Evolutionary conservation across 2,329 filamentous ascomycete species (phyloP).

Genomic region (Xylaria sp.): DNA sequence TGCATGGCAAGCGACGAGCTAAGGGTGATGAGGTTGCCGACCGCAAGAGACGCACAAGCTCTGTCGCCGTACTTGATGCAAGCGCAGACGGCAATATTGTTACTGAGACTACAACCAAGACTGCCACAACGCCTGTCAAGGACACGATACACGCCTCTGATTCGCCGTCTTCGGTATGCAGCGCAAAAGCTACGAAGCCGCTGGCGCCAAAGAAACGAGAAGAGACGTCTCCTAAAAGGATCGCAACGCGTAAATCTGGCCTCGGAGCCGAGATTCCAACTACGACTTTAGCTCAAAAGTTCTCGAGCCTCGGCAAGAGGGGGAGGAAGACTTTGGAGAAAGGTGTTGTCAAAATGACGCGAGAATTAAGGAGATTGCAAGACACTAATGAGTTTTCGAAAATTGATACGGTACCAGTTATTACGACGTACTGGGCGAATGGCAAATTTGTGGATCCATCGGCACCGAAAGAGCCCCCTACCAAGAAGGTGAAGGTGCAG

Average conservation of each 20-base stretch:
- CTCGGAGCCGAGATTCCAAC: conserved; percentile 51
- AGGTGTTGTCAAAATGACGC: conserved; percentile 53
- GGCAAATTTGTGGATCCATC: conserved; percentile 62
- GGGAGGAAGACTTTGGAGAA: conserved; percentile 60
- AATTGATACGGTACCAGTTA: conserved; percentile 62
- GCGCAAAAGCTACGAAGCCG: conserved; percentile 44
- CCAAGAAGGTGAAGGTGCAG: conserved; percentile 24
- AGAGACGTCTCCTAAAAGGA: conserved; percentile 43
- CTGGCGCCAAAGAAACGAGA: conserved; percentile 44
- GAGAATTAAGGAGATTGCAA: conserved; percentile 64
- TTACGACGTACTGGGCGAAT: conserved; percentile 68
- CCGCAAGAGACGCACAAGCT: conserved; percentile 53
- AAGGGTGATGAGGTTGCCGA: conserved; percentile 56
- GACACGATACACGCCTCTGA: conserved; percentile 53
- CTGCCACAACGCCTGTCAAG: conserved; percentile 32
- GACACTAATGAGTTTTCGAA: conserved; percentile 67
- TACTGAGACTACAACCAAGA: conserved; percentile 29
- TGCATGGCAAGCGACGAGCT: conserved; percentile 61
- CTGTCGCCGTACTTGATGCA: conserved; percentile 46
- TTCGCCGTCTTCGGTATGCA: conserved; percentile 49
- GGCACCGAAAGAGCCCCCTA: conserved; percentile 31
- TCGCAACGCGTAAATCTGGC: conserved; percentile 52
- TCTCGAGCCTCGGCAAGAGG: conserved; percentile 65
- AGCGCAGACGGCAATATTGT: conserved; percentile 33
- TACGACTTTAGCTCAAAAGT: conserved; percentile 53